Base-by-base conservation (phyloP, 805 yeast genomes). In the Hanseniaspora taiwanica region DNA sequence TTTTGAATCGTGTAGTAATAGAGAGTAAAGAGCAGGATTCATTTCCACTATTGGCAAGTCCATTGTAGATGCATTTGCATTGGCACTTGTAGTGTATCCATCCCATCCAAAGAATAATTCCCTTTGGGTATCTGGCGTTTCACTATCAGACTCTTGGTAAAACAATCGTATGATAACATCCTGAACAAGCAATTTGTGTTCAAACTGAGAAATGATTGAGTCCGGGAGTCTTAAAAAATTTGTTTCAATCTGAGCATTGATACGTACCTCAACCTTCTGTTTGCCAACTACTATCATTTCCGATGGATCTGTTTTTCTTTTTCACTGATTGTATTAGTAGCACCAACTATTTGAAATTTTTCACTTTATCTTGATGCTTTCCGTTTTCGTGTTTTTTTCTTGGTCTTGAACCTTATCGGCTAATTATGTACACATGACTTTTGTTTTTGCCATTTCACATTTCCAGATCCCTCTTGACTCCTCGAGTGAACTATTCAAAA, bases 181-280 rank as follows among this genome's bases (percentile, higher is more conserved):
- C 21, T 54, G 56, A 10, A 52, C 44, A 7, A 56, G 44, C n/a
- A 47, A 44, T 6, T 44, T 40, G 0, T 52, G 43, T 27, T 54
- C 58, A 12, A 54, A 33, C 10, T 43, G 37, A 10, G 44, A 40
- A 5, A 51, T 47, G 6, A 53, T 44, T 12, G 43, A 38, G 14
- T 44, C 34, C 2, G 63, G 60, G 20, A 58, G 34, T 24, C 60
- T 42, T 3, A 56, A 45, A 32, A 52, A 54, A 42, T 58, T 58
- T 3, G 58, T 57, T 9, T 42, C 43, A 7, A 56, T 48, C 2
- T 46, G 51, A 42, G 49, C 50, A 16, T 44, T 43, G 21, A 41
- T 29, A 4, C 14, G 33, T 5, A 29, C 18, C 6, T 8, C 18
- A 8, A 29, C 33, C 33, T 29, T 29, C 14, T 29, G 33, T 8